Evolutionary conservation across 805 yeast genomes (phyloP).

Genomic region (Saccharomycopsis malanga): DNA sequence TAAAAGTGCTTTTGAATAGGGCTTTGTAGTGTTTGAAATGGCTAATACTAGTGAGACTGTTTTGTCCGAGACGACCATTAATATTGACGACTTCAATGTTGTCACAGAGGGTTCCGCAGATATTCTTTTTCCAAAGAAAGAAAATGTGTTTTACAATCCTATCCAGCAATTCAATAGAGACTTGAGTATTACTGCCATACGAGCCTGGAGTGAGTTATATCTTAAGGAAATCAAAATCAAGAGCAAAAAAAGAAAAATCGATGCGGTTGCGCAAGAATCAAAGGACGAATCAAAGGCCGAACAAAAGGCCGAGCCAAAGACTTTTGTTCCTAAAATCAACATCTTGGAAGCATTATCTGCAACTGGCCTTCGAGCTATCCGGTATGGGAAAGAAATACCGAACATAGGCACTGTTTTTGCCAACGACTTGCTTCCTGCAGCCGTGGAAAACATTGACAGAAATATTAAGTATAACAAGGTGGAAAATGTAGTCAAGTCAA

Average conservation of each 20-base stretch:
- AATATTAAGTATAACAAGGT: slow-evolving; percentile 66
- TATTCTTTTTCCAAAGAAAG: slow-evolving; percentile 73
- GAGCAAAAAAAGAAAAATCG: slow-evolving; percentile 26
- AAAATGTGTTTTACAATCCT: slow-evolving; percentile 88
- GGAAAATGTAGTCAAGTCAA: slow-evolving; percentile 48
- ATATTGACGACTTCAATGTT: slow-evolving; percentile 33
- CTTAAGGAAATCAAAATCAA: slow-evolving; percentile 29
- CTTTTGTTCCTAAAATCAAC: slow-evolving; percentile 43
- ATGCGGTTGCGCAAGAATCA: slow-evolving; percentile 24
- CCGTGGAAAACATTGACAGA: slow-evolving; percentile 71
- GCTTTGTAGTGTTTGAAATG: too few relatives aligned
- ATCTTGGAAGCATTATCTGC: slow-evolving; percentile 91
- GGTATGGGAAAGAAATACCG: slow-evolving; percentile 91
- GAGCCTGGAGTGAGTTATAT: slow-evolving; percentile 74
- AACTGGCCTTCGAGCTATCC: slow-evolving; percentile 86
- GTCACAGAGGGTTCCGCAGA: slow-evolving; percentile 77
- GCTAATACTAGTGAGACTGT: too few relatives aligned
- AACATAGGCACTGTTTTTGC: slow-evolving; percentile 69
- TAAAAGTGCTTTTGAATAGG: too few relatives aligned
- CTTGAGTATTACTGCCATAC: slow-evolving; percentile 72
- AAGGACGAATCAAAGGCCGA: slow-evolving; percentile 10
- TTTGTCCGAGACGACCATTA: too few relatives aligned
- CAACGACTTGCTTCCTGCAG: slow-evolving; percentile 80
- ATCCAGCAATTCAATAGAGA: slow-evolving; percentile 97
- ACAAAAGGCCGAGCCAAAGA: slow-evolving; percentile 3